These are phyloP conservation scores for Neurospora sp. DNA, from an alignment of 2,329 filamentous ascomycete species.

Conservation along the genomic window DNA sequence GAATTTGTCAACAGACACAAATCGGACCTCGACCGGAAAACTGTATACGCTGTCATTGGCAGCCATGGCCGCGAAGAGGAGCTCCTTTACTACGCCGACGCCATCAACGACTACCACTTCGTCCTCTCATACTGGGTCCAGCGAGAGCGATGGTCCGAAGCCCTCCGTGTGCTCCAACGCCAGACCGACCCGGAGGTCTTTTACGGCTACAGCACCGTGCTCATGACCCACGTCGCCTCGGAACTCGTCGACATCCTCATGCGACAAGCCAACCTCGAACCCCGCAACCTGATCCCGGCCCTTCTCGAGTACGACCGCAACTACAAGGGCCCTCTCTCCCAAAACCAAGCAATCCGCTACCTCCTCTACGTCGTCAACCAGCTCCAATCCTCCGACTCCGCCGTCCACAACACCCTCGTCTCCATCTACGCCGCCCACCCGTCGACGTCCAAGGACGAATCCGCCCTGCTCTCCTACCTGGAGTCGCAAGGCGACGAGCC, in stretches of 20 bases:
- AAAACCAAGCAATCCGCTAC: constrained; percentile 91
- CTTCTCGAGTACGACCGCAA: constrained; percentile 87
- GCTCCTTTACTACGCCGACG: constrained; percentile 79
- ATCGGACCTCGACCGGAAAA: constrained; percentile 77
- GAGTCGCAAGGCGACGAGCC: constrained; percentile 82
- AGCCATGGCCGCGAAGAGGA: constrained; percentile 93
- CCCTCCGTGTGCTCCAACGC: constrained; percentile 78
- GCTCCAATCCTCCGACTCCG: constrained; percentile 67
- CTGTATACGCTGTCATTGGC: constrained; percentile 90
- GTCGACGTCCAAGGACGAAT: constrained; percentile 72
- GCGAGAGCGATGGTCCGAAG: constrained; percentile 82
- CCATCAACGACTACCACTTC: constrained; percentile 86
- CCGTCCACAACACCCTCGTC: constrained; percentile 93
- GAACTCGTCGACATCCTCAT: constrained; percentile 93
- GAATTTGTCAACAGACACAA: constrained; percentile 83
- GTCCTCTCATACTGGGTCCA: constrained; percentile 97
- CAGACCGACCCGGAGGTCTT: constrained; percentile 90
- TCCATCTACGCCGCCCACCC: constrained; percentile 88
- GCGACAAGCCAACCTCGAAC: constrained; percentile 76
- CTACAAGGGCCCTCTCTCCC: constrained; percentile 52
- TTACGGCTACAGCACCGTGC: constrained; percentile 92
- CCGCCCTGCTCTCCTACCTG: constrained; percentile 76
- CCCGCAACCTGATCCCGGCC: constrained; percentile 83
- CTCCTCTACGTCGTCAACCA: constrained; percentile 89
- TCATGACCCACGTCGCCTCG: constrained; percentile 78